Evolutionary conservation across 371 early-diverging fungal species (phyloP).

Genomic region (Smittium mucronatum): DNA sequence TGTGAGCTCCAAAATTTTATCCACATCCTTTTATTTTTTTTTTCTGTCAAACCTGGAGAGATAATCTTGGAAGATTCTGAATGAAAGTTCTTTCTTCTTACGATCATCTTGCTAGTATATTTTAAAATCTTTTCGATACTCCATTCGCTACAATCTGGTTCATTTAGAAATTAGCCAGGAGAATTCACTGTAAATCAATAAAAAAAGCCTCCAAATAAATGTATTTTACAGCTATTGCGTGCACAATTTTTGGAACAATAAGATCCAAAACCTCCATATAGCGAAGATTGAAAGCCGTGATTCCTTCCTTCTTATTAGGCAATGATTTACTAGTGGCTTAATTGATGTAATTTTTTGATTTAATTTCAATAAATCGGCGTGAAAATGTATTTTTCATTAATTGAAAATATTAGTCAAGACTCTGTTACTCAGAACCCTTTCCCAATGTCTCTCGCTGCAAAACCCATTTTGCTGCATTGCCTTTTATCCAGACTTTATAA

Average conservation of each 20-base stretch:
- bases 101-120: not conserved
- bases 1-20: not conserved
- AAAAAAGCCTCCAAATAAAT: not conserved
- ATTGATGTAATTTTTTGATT: not conserved
- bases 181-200: not conserved
- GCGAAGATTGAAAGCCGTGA: not conserved
- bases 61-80: not conserved
- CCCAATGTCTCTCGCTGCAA: not conserved
- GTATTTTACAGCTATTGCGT: not conserved
- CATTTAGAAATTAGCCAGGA: not conserved
- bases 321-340: too few species aligned
- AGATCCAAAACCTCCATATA: not conserved
- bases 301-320: not conserved
- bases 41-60: not conserved
- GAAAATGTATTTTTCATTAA: not conserved
- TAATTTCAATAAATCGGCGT: not conserved
- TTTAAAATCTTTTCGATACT: not conserved
- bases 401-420: not conserved
- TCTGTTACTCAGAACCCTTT: not conserved
- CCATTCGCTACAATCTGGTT: not conserved
- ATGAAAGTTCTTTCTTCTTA: not conserved
- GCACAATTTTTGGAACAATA: not conserved
- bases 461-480: not conserved
- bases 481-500: not conserved
- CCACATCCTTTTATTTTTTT: not conserved